phyloP scores from a whole-genome alignment of 2,329 filamentous ascomycete species.

The Lecanosticta acicola region DNA sequence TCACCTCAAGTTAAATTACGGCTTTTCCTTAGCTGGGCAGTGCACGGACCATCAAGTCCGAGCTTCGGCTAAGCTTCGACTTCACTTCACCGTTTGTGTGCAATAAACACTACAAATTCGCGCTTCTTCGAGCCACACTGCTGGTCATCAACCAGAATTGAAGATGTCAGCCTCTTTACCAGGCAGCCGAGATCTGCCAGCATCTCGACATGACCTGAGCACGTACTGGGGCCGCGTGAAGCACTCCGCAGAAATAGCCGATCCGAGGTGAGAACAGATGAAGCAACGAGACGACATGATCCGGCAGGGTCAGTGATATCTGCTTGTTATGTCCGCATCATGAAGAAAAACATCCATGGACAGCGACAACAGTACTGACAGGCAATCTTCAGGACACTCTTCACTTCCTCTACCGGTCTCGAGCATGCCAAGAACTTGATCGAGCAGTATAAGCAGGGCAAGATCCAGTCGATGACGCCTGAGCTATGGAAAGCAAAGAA shows the following conservation, averaged over 20 bases:
- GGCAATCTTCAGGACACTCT: slow-evolving; percentile 64
- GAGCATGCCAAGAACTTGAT: slow-evolving; percentile 81
- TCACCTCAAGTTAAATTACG: slow-evolving; percentile 1
- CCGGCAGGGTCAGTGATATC: slow-evolving; percentile 24
- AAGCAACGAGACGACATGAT: slow-evolving; percentile 15
- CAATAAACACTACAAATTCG: slow-evolving; percentile 4
- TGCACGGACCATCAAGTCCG: neutral
- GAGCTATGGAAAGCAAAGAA: slow-evolving; percentile 96
- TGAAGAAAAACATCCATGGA: no score
- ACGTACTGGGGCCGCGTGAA: slow-evolving; percentile 94
- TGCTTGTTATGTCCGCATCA: slow-evolving; percentile 4
- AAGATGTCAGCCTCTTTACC: slow-evolving; percentile 58
- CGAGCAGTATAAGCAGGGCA: slow-evolving; percentile 78
- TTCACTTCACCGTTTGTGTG: neutral
- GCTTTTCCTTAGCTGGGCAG: no score
- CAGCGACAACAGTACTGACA: no score
- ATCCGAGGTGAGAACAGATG: slow-evolving; percentile 72
- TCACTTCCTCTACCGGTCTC: slow-evolving; percentile 71
- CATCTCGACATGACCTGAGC: slow-evolving; percentile 83
- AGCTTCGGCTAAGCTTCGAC: neutral
- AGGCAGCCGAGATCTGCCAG: slow-evolving; percentile 72
- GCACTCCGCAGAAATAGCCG: slow-evolving; percentile 83
- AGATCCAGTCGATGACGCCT: slow-evolving; percentile 72
- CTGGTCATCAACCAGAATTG: neutral
- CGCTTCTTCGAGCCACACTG: neutral